phyloP scores from a whole-genome alignment of 352 stramenopile genomes.

The Pythium aphanidermatum region DNA sequence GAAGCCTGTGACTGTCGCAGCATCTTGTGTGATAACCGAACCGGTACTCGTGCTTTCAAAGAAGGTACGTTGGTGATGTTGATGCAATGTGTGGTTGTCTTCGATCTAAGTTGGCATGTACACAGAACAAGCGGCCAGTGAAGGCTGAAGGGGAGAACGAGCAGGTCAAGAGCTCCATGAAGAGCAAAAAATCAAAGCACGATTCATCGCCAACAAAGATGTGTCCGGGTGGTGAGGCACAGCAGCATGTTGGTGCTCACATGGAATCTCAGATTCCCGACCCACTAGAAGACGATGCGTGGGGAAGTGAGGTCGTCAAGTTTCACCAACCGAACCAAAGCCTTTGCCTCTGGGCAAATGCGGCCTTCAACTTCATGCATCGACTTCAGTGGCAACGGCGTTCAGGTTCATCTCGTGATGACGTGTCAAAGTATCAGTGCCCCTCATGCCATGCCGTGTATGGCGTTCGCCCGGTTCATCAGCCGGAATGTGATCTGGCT shows the following conservation, averaged over 20 bases:
- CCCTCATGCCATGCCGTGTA: slow-evolving; percentile 44
- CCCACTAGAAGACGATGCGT: slow-evolving; percentile 13
- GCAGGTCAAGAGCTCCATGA: slow-evolving; percentile 19
- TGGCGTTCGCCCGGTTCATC: slow-evolving; percentile 31
- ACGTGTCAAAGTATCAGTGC: slow-evolving; percentile 35
- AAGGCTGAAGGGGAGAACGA: slow-evolving; percentile 37
- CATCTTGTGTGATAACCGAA: slow-evolving; percentile 29
- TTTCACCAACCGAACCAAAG: slow-evolving; percentile 47
- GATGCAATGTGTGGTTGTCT: neutral
- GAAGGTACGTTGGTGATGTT: slow-evolving; percentile 26
- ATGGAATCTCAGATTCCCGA: neutral
- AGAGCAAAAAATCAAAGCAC: slow-evolving; percentile 44
- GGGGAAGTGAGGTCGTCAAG: slow-evolving; percentile 24
- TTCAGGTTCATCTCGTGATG: slow-evolving; percentile 3
- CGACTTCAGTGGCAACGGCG: slow-evolving; percentile 56
- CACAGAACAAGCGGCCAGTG: slow-evolving; percentile 61
- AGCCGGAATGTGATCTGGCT: slow-evolving; percentile 50
- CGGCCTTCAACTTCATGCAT: slow-evolving; percentile 63
- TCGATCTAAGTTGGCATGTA: neutral
- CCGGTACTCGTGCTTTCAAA: slow-evolving; percentile 63
- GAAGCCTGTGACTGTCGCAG: slow-evolving; percentile 1
- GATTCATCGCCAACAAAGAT: slow-evolving; percentile 15
- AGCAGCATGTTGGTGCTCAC: too few relatives aligned
- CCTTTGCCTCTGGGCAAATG: slow-evolving; percentile 66
- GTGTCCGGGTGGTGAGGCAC: slow-evolving; percentile 19